Evolutionary conservation across 1,284 basidiomycete genomes (phyloP), one percentile per base, ranked within the genome.

Genomic region (Boletus semigastroideus): DNA sequence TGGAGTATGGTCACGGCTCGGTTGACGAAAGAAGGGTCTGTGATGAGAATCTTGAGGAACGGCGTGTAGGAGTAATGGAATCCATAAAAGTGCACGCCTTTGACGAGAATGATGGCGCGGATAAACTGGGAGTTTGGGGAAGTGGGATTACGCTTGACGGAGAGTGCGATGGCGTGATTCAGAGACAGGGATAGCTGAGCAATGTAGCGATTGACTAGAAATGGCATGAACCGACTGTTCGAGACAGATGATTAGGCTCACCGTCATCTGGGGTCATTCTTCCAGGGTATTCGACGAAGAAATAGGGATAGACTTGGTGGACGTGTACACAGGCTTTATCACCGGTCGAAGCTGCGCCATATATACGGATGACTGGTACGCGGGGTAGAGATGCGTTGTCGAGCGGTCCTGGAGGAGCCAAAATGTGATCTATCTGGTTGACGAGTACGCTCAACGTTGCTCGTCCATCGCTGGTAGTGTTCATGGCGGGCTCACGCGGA

Each of bases 41-140:
- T 76, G 51, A 95, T 75, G 58, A 84, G 77, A 46, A 99, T 82
- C 70, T 98, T 98, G 71, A 99, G 83, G 72, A 92, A 99, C 27
- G 94, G 94, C 11, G 81, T 78, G 65, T 93, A 90, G 25, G 86
- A 84, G 17, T 90, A 78, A 67, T 95, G 90, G 70, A 95, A 98
- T 9, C 96, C 96, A 70, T 98, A 99, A 70, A 98, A 98, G 59
- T 91, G 89, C 20, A 92, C 75, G n/a, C 94, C 96, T 73, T 98
- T 98, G 61, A 95, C 92, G 34, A 96, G 79, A 47, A 94, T 72
- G 43, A 98, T 83, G 9, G 83, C 75, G 53, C 86, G 81, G 68
- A 90, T 75, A 65, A 78, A 89, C 51, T 77, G 79, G 13, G 83
- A 79, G 46, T 76, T 80, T 10, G 70, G 65, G 1, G 79, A 79